phyloP scores from a whole-genome alignment of 2,329 filamentous ascomycete genomes.

The Cercospora zeina region DNA sequence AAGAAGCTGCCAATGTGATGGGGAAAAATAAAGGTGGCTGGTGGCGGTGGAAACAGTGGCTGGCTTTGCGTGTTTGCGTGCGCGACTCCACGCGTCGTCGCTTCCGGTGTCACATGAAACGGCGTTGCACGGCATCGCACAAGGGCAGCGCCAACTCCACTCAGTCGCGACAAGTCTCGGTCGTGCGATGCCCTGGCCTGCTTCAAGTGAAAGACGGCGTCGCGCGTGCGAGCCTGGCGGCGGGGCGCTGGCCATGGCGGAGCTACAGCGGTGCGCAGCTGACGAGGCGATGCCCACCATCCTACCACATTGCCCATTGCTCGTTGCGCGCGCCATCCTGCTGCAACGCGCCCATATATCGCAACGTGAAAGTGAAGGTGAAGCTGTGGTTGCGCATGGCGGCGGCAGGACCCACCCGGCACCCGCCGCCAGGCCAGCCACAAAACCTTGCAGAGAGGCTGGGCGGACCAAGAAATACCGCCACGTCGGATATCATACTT shows the following conservation, averaged over 20 bases:
- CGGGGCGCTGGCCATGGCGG: background rate
- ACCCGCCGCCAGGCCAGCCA: background rate
- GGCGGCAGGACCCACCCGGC: background rate
- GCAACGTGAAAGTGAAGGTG: background rate
- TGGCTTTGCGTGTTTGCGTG: background rate
- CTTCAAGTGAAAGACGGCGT: conserved; percentile 2
- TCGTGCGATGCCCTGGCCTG: background rate
- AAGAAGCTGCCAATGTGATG: background rate
- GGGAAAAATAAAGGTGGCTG: background rate
- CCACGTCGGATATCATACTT: background rate
- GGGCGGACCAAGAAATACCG: background rate
- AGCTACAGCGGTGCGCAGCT: background rate
- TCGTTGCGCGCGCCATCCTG: background rate
- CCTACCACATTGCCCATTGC: background rate
- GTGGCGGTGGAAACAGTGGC: background rate
- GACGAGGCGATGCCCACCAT: background rate
- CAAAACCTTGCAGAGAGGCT: background rate
- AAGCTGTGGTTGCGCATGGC: background rate
- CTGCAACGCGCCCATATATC: background rate
- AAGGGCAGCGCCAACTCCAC: background rate
- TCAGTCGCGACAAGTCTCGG: background rate
- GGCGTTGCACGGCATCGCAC: background rate
- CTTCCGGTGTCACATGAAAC: background rate
- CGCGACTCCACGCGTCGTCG: background rate
- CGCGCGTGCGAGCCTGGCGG: background rate